A percentile compares a stretch with the other conserved stretches of the same genome.
phyloP scores from a whole-genome alignment of 2,329 filamentous ascomycete genomes.

The Microsporum ferrugineum region DNA sequence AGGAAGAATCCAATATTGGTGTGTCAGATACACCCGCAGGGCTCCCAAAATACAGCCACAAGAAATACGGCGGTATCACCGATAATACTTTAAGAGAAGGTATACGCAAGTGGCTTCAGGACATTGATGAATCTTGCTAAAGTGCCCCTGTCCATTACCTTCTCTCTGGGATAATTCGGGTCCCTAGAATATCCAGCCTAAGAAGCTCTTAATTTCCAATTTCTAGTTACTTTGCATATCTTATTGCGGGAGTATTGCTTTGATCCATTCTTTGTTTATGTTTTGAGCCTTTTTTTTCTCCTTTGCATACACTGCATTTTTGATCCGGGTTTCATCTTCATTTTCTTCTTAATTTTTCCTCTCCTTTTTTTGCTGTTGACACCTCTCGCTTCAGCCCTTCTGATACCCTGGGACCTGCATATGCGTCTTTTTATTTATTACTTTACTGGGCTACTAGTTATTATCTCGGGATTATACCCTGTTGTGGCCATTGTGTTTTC shows the following conservation, averaged over 20 bases:
- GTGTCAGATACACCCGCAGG: constrained; percentile 17
- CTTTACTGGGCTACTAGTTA: background rate
- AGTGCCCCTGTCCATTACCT: background rate
- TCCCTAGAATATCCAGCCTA: background rate
- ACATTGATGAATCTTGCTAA: constrained; percentile 37
- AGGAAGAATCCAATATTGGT: constrained; percentile 27
- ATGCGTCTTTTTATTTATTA: background rate
- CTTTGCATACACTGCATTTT: background rate
- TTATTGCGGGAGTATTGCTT: background rate
- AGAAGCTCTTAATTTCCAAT: background rate
- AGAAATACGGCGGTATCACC: constrained; percentile 22
- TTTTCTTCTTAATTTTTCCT: background rate
- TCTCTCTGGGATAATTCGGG: background rate
- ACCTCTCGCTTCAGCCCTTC: background rate
- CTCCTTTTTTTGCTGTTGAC: background rate
- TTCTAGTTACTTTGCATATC: background rate
- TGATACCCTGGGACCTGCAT: constrained; percentile 4
- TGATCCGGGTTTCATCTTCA: background rate
- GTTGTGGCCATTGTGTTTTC: background rate
- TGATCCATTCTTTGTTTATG: background rate
- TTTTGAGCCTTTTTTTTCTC: background rate
- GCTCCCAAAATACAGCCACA: constrained; percentile 19
- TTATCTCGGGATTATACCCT: constrained; percentile 2
- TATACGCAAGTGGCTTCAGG: constrained; percentile 44
- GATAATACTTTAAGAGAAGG: constrained; percentile 47